Percentiles rank a stretch among this genome's conserved stretches.
phyloP scores from a whole-genome alignment of 805 yeast species.

The Candida silvatica region DNA sequence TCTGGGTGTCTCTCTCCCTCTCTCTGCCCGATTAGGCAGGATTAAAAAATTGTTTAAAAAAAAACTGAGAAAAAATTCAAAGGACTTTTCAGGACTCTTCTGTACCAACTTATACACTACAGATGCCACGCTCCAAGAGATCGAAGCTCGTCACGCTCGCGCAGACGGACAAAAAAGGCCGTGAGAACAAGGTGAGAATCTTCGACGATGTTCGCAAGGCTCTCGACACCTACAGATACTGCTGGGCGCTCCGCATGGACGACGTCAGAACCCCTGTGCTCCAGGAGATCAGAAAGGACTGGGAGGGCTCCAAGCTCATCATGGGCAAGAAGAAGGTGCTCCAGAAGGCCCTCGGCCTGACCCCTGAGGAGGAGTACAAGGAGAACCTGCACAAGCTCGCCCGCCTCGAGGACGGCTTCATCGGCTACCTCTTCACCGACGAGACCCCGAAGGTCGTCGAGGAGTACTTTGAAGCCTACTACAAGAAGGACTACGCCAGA shows the following conservation, averaged over 20 bases:
- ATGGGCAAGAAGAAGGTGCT: conserved; percentile 91
- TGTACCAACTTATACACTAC: not conserved
- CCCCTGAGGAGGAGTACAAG: conserved; percentile 82
- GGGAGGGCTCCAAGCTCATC: conserved; percentile 84
- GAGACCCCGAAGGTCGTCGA: conserved; percentile 84
- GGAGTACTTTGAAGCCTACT: conserved; percentile 75
- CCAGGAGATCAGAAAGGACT: conserved; percentile 85
- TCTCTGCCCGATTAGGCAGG: too few relatives aligned
- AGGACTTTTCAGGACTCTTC: not conserved
- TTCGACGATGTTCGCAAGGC: conserved; percentile 85
- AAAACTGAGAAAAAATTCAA: not conserved
- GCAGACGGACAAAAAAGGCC: conserved; percentile 92
- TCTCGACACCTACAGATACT: conserved; percentile 67
- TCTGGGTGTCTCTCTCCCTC: too few relatives aligned
- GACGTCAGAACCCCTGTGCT: conserved; percentile 94
- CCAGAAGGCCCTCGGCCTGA: conserved; percentile 85
- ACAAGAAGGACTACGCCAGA: conserved; percentile 78
- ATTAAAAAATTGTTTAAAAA: too few relatives aligned
- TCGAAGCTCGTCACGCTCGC: conserved; percentile 93
- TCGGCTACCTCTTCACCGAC: conserved; percentile 84
- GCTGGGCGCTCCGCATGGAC: conserved; percentile 80
- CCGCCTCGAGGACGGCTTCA: conserved; percentile 60
- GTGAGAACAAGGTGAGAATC: conserved; percentile 82
- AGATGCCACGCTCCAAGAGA: conserved; percentile 96
- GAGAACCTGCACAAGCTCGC: conserved; percentile 72